Percentiles rank a stretch among this genome's conserved stretches.
Evolutionary conservation across 2,329 filamentous ascomycete species (phyloP).

Genomic region (Madurella mycetomatis): DNA sequence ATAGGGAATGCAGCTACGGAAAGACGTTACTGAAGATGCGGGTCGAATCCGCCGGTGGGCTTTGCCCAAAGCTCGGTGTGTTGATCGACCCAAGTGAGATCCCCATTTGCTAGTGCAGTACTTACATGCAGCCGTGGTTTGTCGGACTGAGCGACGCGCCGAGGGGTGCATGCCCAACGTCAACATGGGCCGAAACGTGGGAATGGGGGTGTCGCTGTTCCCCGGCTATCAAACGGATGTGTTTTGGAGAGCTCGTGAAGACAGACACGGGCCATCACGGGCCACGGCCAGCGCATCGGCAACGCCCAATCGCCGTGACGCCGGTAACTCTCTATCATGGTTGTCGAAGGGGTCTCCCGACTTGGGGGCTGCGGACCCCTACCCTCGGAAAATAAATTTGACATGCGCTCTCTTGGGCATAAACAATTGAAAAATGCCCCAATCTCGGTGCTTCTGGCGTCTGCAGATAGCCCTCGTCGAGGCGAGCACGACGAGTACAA

Average conservation of each 20-base stretch:
- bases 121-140: slow-evolving; percentile 4
- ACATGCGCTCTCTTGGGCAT: slow-evolving; percentile 9
- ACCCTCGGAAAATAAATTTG: slow-evolving; percentile 24
- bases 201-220: not conserved
- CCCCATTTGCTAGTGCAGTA: slow-evolving; percentile 21
- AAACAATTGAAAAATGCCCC: slow-evolving; percentile 19
- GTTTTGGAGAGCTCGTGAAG: not conserved
- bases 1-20: not conserved
- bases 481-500: slow-evolving; percentile 63
- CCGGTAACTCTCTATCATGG: slow-evolving; percentile 12
- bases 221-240: no score
- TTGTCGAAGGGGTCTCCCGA: slow-evolving; percentile 19
- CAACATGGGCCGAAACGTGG: slow-evolving; percentile 2
- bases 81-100: slow-evolving; percentile 11
- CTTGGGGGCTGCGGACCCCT: slow-evolving; percentile 23
- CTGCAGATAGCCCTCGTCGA: slow-evolving; percentile 35
- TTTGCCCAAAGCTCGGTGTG: slow-evolving; percentile 1
- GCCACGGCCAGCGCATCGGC: not conserved
- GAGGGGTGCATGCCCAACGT: slow-evolving; percentile 5
- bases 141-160: not conserved
- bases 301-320: slow-evolving; percentile 7
- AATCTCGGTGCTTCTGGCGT: slow-evolving; percentile 31
- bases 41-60: not conserved
- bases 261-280: not conserved
- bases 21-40: not conserved